These are phyloP conservation scores for Mitragyna speciosa DNA, from an alignment of 257 asterid genomes.

Conservation along the genomic window DNA sequence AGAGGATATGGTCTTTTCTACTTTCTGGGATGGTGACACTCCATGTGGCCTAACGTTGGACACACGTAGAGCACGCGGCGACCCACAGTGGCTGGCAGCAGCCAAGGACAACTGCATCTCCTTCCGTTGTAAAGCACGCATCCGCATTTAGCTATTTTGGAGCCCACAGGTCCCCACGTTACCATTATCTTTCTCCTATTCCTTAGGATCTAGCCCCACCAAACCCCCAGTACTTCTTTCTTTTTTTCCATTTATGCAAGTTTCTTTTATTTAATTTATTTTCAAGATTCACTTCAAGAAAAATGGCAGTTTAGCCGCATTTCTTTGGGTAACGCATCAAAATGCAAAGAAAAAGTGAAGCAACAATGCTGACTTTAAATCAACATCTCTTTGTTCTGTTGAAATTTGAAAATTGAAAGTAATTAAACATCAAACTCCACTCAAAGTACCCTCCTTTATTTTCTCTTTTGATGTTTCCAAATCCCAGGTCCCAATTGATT, in stretches of 20 bases:
- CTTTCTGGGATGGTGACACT: background rate
- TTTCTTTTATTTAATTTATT: background rate
- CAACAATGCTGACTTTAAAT: background rate
- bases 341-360: background rate
- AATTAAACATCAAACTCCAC: background rate
- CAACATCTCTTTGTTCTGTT: background rate
- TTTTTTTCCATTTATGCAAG: background rate
- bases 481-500: background rate
- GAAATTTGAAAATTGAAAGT: background rate
- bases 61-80: constrained; percentile 20
- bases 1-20: background rate
- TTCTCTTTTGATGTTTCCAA: background rate
- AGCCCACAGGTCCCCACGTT: background rate
- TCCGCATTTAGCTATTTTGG: background rate
- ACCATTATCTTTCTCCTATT: background rate
- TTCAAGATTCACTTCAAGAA: background rate
- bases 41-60: constrained; percentile 20
- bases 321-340: constrained; percentile 23
- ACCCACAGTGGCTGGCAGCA: constrained; percentile 1
- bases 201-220: background rate
- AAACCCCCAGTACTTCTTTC: too few species aligned
- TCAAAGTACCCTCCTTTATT: background rate
- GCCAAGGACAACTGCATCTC: background rate
- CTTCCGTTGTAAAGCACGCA: background rate
- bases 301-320: constrained; percentile 1